Evolutionary conservation across 1,284 basidiomycete genomes (phyloP), one percentile per base, ranked within the genome.

Genomic region (Thelephora terrestris): DNA sequence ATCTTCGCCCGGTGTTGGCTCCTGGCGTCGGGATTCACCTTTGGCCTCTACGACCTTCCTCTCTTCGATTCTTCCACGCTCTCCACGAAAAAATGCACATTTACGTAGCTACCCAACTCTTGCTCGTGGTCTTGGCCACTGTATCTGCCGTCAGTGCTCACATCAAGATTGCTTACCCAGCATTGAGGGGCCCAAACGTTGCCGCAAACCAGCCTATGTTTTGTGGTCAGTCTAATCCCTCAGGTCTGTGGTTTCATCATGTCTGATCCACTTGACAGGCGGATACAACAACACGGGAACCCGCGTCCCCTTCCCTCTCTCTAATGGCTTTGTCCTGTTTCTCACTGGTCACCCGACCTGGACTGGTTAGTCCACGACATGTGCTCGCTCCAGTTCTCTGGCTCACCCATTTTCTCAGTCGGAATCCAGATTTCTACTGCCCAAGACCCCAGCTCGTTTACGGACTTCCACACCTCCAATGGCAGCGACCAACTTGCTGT

Each of bases 101-200:
- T 14, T 32, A 5, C 29, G 14, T n/a, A n/a, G n/a, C 29, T 12
- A 14, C 29, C 29, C 6, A 32, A 32, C 3, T 32, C 14, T 12
- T 32, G 29, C 3, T 10, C 4, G 29, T 6, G 12, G 3, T 32
- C 14, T 32, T 32, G 29, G 9, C 29, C 12, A 60, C 67, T n/a
- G 77, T 68, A 35, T 69, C 71, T 32, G 29, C 9, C 14, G 7
- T 32, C 29, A 10, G 14, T 42, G 83, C 81, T 6, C 85, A 87
- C 62, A 86, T 85, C 68, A 76, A 81, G 51, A 68, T 87, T 36
- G 73, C 77, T 59, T 87, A 73, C 61, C 85, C 85, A 32, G 54
- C 67, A 4, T 75, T 81, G 6, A 70, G 83, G 45, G 82, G 82
- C 5, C 54, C 51, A 0, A 84, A 84, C 56, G 68, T 67, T 49